These are phyloP conservation scores for Lineolata rhizophorae DNA, from an alignment of 495 filamentous ascomycete species.

Conservation along the genomic window DNA sequence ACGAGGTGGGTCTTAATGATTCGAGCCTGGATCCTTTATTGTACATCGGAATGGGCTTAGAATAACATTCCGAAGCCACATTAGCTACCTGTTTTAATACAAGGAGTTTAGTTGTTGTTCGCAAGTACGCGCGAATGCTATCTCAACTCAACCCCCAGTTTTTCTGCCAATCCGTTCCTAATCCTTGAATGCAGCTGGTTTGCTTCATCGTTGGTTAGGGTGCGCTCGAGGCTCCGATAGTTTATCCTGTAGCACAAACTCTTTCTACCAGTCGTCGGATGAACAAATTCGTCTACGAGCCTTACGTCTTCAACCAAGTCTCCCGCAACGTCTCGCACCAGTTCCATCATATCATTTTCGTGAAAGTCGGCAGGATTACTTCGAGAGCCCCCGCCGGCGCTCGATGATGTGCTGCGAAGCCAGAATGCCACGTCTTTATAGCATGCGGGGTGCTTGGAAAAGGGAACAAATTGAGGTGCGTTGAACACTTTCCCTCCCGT, in stretches of 20 bases:
- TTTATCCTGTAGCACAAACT: slow-evolving; percentile 85
- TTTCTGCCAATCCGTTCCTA: slow-evolving; percentile 32
- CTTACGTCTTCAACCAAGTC: slow-evolving; percentile 73
- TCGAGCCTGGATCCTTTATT: too few relatives aligned
- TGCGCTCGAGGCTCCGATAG: slow-evolving; percentile 75
- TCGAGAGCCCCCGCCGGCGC: slow-evolving; percentile 5
- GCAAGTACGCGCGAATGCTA: too few relatives aligned
- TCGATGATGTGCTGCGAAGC: slow-evolving; percentile 25
- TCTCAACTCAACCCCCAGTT: slow-evolving; percentile 67
- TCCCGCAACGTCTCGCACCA: slow-evolving; percentile 57
- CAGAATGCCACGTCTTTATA: slow-evolving; percentile 90
- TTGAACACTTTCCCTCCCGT: too few relatives aligned
- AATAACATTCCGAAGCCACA: too few relatives aligned
- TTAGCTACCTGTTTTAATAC: too few relatives aligned
- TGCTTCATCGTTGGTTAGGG: slow-evolving; percentile 57
- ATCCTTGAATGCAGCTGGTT: slow-evolving; percentile 57
- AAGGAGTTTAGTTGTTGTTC: too few relatives aligned
- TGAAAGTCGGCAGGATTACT: slow-evolving; percentile 30
- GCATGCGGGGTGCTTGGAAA: slow-evolving; percentile 73
- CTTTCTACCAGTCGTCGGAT: slow-evolving; percentile 64
- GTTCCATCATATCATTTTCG: slow-evolving; percentile 94
- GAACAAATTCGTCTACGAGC: slow-evolving; percentile 63
- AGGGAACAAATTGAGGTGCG: slow-evolving; percentile 73
- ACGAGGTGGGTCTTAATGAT: too few relatives aligned
- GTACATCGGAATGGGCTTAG: too few relatives aligned